phyloP scores from a whole-genome alignment of 2,329 filamentous ascomycete species.

The Cytospora chrysosperma region DNA sequence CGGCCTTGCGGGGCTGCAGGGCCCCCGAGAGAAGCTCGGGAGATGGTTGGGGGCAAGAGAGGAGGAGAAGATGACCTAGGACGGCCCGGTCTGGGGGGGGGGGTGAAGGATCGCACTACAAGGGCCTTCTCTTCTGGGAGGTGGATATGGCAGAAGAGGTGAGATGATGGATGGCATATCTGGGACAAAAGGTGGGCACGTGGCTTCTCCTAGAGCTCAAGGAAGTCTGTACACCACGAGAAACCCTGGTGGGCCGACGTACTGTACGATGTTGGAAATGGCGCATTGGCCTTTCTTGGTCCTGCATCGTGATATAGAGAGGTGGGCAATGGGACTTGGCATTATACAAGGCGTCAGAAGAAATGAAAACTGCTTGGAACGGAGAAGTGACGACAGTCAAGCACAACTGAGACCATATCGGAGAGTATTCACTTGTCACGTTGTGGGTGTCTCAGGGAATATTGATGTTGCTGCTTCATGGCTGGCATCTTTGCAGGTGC shows the following conservation, averaged over 20 bases:
- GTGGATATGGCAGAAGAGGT: no score
- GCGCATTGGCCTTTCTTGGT: background rate
- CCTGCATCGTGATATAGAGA: background rate
- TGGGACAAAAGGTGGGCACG: background rate
- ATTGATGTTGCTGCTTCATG: background rate
- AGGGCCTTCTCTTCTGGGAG: background rate
- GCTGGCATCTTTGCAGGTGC: no score
- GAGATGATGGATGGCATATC: background rate
- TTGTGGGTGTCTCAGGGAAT: no score
- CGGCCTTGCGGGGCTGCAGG: background rate
- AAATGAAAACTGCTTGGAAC: background rate
- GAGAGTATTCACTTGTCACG: no score
- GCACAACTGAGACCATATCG: background rate
- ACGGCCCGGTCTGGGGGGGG: background rate
- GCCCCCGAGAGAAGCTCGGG: background rate
- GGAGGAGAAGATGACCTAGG: background rate
- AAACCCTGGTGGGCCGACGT: background rate
- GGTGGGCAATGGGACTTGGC: background rate
- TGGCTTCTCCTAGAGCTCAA: background rate
- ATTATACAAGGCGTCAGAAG: background rate
- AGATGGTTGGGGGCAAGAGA: background rate
- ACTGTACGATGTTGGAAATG: constrained; percentile 3
- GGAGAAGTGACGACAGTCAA: background rate
- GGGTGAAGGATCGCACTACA: background rate
- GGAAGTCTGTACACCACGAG: background rate